Percentiles rank a stretch among this genome's conserved stretches.
Conservation (phyloP, 306 rosid genomes). For the Citrullus amarus region DNA sequence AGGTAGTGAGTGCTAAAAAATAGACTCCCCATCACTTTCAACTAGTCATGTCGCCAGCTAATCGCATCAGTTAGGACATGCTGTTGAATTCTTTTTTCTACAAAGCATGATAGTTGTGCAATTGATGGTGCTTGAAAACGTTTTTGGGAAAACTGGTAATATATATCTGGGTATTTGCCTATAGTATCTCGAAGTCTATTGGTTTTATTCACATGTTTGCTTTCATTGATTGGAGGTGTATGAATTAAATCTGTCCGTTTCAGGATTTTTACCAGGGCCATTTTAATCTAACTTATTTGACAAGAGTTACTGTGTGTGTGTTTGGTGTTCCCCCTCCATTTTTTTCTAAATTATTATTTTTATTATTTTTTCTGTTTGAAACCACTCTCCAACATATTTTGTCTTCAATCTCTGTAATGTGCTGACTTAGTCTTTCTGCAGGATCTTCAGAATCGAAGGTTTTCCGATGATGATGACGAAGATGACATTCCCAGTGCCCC, state of each 20-base stretch:
- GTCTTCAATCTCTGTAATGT: not conserved
- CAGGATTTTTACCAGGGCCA: not conserved
- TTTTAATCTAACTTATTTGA: not conserved
- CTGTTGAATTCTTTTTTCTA: not conserved
- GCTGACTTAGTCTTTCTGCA: constrained; percentile 18
- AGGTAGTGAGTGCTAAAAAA: not conserved
- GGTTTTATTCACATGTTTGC: not conserved
- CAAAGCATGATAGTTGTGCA: not conserved
- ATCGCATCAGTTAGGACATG: not conserved
- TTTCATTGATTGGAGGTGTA: not conserved
- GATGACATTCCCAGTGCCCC: constrained; percentile 85
- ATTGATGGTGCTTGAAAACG: not conserved
- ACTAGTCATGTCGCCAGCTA: not conserved
- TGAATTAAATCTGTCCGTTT: not conserved
- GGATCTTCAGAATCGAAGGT: constrained; percentile 33
- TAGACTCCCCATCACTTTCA: not conserved
- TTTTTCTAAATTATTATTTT: not conserved
- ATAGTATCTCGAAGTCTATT: not conserved
- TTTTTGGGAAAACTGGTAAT: not conserved
- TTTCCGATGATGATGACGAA: constrained; percentile 59
- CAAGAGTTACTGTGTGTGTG: not conserved
- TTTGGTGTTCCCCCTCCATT: not conserved
- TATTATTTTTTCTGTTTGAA: not conserved
- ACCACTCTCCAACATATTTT: not conserved
- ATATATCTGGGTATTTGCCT: not conserved